Percentiles rank a stretch among this genome's conserved stretches.
phyloP scores from a whole-genome alignment of 805 yeast species.

The Kuraishia hungarica region DNA sequence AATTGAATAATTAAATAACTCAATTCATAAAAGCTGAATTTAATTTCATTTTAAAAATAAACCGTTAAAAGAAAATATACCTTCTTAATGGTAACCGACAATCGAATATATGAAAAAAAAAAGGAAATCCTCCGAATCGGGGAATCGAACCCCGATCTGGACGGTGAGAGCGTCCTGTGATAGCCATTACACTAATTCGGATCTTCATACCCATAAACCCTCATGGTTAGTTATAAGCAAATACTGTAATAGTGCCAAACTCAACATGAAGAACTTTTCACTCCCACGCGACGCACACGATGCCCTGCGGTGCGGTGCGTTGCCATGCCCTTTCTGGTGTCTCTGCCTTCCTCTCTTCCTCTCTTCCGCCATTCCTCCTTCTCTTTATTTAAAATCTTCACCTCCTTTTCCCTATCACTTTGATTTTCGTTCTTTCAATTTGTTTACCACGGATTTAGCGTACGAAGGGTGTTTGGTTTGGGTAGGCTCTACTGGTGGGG shows the following conservation, averaged over 20 bases:
- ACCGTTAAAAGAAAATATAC: neutral
- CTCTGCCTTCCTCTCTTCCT: neutral
- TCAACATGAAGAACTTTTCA: neutral
- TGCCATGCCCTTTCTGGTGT: neutral
- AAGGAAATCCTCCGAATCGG: constrained; percentile 1
- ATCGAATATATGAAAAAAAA: constrained; percentile 5
- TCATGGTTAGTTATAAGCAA: too few species aligned
- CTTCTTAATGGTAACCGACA: too few species aligned
- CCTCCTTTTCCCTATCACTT: too few species aligned
- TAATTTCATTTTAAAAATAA: too few species aligned
- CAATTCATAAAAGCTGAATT: too few species aligned
- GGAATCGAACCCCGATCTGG: constrained; percentile 1
- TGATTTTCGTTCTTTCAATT: neutral
- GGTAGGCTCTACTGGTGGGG: neutral
- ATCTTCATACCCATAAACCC: too few species aligned
- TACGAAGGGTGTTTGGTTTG: neutral
- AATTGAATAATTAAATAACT: too few species aligned
- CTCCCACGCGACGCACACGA: too few species aligned
- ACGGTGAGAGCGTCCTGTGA: constrained; percentile 1
- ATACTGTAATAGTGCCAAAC: neutral
- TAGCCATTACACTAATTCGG: constrained; percentile 2
- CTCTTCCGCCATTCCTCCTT: too few species aligned
- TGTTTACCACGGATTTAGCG: neutral
- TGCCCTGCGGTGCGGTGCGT: too few species aligned
- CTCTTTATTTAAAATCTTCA: too few species aligned